Percentiles rank a stretch among this genome's conserved stretches.
Conservation (phyloP, 2,329 filamentous ascomycete species). For the Colletotrichum sp. region DNA sequence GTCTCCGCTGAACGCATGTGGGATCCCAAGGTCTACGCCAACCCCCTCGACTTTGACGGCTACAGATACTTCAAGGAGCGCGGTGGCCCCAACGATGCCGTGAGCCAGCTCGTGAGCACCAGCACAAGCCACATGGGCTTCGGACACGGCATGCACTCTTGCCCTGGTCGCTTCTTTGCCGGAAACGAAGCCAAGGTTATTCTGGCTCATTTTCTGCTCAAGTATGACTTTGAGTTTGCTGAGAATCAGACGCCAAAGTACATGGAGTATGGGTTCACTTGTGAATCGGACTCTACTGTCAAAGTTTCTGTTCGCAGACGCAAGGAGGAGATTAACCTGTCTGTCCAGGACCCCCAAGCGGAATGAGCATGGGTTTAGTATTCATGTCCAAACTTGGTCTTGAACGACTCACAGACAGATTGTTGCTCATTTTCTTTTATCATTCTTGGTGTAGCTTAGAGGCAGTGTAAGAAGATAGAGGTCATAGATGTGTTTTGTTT, state of each 20-base stretch:
- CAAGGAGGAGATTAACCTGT: background rate
- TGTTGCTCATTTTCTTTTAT: background rate
- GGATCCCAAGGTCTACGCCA: background rate
- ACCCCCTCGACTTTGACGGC: background rate
- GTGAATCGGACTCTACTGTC: background rate
- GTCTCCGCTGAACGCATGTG: background rate
- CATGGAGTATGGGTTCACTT: background rate
- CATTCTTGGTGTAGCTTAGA: background rate
- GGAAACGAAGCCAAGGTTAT: background rate
- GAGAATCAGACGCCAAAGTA: background rate
- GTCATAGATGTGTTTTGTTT: background rate
- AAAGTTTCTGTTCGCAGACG: background rate
- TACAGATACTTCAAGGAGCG: background rate
- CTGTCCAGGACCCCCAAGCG: background rate
- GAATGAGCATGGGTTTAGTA: background rate
- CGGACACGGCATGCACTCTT: background rate
- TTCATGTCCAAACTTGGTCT: background rate
- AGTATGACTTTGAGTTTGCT: background rate
- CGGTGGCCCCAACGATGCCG: background rate
- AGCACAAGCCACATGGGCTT: background rate
- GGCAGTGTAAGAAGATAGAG: background rate
- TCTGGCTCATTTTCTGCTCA: background rate
- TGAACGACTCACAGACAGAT: background rate
- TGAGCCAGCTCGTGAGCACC: background rate
- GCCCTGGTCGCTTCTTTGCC: background rate